phyloP scores from a whole-genome alignment of 176 grass and related monocot genomes.

The Musa acuminata region DNA sequence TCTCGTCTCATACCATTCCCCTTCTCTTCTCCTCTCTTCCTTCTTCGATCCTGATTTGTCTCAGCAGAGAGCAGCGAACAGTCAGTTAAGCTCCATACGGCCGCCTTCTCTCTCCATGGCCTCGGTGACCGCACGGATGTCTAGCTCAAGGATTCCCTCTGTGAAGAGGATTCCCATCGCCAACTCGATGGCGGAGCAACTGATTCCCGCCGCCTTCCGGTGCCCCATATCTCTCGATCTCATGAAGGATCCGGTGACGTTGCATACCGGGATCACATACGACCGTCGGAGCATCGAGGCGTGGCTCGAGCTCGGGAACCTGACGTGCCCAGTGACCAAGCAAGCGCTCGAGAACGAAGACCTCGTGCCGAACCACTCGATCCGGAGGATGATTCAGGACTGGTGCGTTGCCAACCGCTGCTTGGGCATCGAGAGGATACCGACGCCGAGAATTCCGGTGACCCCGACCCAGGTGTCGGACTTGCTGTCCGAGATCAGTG shows the following conservation, averaged over 20 bases:
- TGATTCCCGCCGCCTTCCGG: constrained; percentile 30
- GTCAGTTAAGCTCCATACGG: background rate
- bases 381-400: constrained; percentile 65
- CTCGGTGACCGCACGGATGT: background rate
- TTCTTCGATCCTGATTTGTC: too few species aligned
- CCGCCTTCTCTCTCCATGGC: background rate
- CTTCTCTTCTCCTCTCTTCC: too few species aligned
- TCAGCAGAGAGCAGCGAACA: too few species aligned
- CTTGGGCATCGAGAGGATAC: constrained; percentile 56
- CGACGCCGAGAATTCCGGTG: constrained; percentile 66
- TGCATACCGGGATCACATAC: constrained; percentile 73
- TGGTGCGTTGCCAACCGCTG: constrained; percentile 70
- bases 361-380: constrained; percentile 63
- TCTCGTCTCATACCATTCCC: background rate
- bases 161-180: background rate
- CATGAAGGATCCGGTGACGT: constrained; percentile 67
- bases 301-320: constrained; percentile 54
- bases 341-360: constrained; percentile 36
- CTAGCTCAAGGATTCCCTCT: background rate
- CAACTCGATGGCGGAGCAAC: background rate
- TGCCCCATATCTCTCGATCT: constrained; percentile 85
- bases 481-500: constrained; percentile 25
- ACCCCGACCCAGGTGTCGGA: constrained; percentile 37
- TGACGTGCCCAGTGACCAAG: constrained; percentile 52
- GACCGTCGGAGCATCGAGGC: constrained; percentile 55